Evolutionary conservation across 192 early-diverging fungal species (phyloP).

Genomic region (Powellomyces hirtus): DNA sequence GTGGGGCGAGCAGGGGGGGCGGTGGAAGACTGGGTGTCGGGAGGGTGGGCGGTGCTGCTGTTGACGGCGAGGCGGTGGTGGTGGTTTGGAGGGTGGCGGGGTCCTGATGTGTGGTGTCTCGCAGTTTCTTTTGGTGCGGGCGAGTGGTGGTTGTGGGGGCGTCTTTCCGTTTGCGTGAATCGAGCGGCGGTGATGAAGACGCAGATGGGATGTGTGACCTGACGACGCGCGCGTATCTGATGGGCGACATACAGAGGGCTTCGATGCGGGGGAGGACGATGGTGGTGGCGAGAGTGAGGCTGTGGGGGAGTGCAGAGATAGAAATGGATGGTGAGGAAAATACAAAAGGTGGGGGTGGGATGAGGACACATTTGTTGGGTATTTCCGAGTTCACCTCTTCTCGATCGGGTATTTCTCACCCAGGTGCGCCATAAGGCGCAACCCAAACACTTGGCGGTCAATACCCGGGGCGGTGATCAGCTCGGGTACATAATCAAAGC

Average conservation of each 20-base stretch:
- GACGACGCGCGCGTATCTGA: not conserved
- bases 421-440: constrained; percentile 42
- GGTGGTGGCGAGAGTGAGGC: not conserved
- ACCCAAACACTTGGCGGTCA: constrained; percentile 49
- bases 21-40: too few relatives aligned
- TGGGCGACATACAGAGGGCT: not conserved
- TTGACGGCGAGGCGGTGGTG: too few relatives aligned
- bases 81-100: too few relatives aligned
- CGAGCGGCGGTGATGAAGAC: too few relatives aligned
- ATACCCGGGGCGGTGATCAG: constrained; percentile 31
- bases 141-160: too few relatives aligned
- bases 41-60: too few relatives aligned
- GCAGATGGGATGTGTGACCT: not conserved
- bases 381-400: constrained; percentile 38
- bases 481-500: constrained; percentile 39
- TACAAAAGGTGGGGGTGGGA: not conserved
- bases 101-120: too few relatives aligned
- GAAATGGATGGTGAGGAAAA: not conserved
- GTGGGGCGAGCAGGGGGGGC: too few relatives aligned
- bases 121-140: too few relatives aligned
- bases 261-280: not conserved
- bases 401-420: constrained; percentile 53
- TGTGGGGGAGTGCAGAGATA: not conserved
- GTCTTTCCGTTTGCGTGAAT: too few relatives aligned
- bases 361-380: not conserved